phyloP scores from a whole-genome alignment of 2,329 filamentous ascomycete genomes.

The Colletotrichum sp. region DNA sequence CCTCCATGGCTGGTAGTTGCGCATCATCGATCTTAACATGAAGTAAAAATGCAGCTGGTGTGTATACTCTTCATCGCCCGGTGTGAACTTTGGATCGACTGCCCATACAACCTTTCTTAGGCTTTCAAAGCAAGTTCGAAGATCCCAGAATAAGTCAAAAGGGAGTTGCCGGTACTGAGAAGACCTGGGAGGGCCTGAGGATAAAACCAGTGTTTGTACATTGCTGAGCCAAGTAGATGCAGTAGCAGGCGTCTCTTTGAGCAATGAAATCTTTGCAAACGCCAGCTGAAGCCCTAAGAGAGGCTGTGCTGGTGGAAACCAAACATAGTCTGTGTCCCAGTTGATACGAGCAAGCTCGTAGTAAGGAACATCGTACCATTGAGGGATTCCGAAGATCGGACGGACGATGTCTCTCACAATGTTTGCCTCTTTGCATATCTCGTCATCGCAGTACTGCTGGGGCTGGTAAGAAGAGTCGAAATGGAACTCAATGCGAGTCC shows the following conservation, averaged over 20 bases:
- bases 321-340: not conserved
- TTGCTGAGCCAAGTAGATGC: not conserved
- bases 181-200: not conserved
- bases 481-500: not conserved
- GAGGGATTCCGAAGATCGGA: fast-evolving
- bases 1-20: not conserved
- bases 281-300: not conserved
- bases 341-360: not conserved
- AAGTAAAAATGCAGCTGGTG: not conserved
- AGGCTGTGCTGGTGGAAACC: not conserved
- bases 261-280: fast-evolving
- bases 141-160: not conserved
- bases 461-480: not conserved
- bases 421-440: not conserved
- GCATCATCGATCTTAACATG: not conserved
- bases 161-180: not conserved
- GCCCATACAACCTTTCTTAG: not conserved
- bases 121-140: not conserved
- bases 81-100: fast-evolving
- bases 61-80: not conserved
- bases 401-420: not conserved
- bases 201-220: not conserved
- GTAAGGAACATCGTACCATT: not conserved
- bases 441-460: not conserved
- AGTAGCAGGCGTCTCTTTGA: not conserved